Evolutionary conservation across 441 rosid species (phyloP).

Genomic region (Biscutella laevigata): DNA sequence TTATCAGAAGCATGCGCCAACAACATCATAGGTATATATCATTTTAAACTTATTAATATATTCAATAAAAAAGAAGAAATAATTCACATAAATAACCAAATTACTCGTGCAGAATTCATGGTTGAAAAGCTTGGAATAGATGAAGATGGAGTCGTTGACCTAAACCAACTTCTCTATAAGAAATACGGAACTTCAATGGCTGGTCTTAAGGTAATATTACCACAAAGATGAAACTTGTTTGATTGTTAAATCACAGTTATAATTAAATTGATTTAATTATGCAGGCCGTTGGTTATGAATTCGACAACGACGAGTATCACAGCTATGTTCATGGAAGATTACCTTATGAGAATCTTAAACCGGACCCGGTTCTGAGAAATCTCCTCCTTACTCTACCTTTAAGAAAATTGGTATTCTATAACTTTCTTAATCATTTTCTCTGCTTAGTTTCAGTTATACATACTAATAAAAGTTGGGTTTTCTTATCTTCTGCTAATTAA

Average conservation of each 20-base stretch:
- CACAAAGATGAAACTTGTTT: no score
- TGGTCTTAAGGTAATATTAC: conserved; percentile 50
- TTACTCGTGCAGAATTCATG: conserved; percentile 45
- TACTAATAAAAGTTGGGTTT: not conserved
- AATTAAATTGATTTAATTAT: no score
- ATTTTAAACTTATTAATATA: no score
- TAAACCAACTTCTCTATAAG: conserved; percentile 38
- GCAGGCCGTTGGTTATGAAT: conserved; percentile 54
- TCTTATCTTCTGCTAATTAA: conserved; percentile 3
- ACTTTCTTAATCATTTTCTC: not conserved
- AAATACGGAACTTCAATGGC: conserved; percentile 72
- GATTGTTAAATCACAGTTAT: no score
- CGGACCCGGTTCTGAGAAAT: conserved; percentile 50
- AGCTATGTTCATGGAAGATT: conserved; percentile 53
- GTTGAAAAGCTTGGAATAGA: conserved; percentile 44
- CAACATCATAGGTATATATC: conserved; percentile 65
- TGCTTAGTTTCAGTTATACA: not conserved
- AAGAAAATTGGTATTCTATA: conserved; percentile 51
- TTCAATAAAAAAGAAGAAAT: no score
- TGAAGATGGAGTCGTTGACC: conserved; percentile 34
- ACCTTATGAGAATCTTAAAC: conserved; percentile 50
- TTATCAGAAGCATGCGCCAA: conserved; percentile 46
- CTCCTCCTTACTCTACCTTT: conserved; percentile 43
- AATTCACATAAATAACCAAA: no score
- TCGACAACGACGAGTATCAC: conserved; percentile 55